A percentile compares a stretch with the other conserved stretches of the same genome.
Evolutionary conservation across 192 early-diverging fungal species (phyloP).

Genomic region (Phycomyces blakesleeanus): DNA sequence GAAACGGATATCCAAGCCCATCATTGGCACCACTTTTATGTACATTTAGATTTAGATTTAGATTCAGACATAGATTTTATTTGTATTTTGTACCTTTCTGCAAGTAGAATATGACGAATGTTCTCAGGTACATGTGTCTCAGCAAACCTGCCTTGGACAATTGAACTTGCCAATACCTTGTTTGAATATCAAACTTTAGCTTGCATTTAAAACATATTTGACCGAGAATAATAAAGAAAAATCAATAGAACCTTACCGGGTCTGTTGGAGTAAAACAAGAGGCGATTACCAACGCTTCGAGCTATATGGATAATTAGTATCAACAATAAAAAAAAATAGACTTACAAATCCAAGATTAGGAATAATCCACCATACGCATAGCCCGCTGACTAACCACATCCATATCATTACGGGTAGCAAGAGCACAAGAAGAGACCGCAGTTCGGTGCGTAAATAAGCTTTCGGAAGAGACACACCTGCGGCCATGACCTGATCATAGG

Average conservation of each 20-base stretch:
- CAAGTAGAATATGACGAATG: constrained; percentile 64
- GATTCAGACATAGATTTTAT: not conserved
- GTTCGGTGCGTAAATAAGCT: constrained; percentile 67
- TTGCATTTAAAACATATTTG: too few relatives aligned
- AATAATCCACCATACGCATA: constrained; percentile 56
- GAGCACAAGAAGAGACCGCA: constrained; percentile 58
- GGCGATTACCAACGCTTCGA: constrained; percentile 72
- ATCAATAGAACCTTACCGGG: constrained; percentile 58
- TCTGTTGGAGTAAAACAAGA: constrained; percentile 90
- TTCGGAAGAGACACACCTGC: constrained; percentile 63
- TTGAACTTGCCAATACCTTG: constrained; percentile 75
- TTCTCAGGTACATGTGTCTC: constrained; percentile 74
- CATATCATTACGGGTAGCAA: constrained; percentile 75
- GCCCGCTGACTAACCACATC: constrained; percentile 75
- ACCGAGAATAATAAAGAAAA: too few relatives aligned
- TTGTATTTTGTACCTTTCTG: constrained; percentile 49
- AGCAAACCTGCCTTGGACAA: constrained; percentile 89
- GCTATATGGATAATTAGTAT: too few relatives aligned
- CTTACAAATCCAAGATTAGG: constrained; percentile 49
- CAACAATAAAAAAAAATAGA: constrained; percentile 10
- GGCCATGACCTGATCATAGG: constrained; percentile 56
- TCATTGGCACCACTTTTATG: constrained; percentile 76
- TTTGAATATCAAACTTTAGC: too few relatives aligned
- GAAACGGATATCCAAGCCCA: constrained; percentile 78
- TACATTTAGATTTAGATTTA: not conserved